A percentile compares a stretch with the other conserved stretches of the same genome.
Evolutionary conservation across 495 filamentous ascomycete genomes (phyloP).

Genomic region (Lentithecium fluviatile): DNA sequence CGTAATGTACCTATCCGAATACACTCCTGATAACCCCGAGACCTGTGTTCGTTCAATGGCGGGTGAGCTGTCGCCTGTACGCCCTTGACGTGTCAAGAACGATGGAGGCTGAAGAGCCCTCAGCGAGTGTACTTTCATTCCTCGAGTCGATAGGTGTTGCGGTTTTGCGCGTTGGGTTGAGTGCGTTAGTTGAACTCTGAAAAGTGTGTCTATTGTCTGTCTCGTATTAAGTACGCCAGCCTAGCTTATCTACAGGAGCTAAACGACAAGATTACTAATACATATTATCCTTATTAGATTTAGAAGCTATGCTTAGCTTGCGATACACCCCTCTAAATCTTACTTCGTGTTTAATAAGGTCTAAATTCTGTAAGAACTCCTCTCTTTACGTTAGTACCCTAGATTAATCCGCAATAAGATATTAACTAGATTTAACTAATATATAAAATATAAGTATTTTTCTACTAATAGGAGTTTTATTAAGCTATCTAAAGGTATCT

Average conservation of each 20-base stretch:
- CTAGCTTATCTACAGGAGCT: background rate
- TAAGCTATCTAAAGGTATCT: slow-evolving; percentile 11
- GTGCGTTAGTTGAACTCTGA: too few species aligned
- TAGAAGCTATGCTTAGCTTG: background rate
- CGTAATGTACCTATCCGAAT: too few species aligned
- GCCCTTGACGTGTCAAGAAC: too few species aligned
- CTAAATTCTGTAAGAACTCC: background rate
- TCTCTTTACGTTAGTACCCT: background rate
- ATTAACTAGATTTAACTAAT: slow-evolving; percentile 7
- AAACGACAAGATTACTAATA: background rate
- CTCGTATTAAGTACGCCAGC: too few species aligned
- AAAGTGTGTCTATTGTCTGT: too few species aligned
- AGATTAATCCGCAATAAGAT: slow-evolving; percentile 5
- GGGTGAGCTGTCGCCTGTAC: too few species aligned
- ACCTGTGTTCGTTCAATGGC: too few species aligned
- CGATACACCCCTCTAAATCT: background rate
- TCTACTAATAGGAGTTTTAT: slow-evolving; percentile 18
- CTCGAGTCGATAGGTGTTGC: too few species aligned
- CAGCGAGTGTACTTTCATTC: too few species aligned
- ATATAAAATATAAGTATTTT: slow-evolving; percentile 8
- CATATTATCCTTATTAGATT: background rate
- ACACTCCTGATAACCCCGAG: too few species aligned
- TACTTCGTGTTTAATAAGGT: background rate
- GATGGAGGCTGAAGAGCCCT: too few species aligned
- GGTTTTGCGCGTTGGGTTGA: too few species aligned